These are phyloP conservation scores for Candida stauntonica DNA, from an alignment of 805 yeast genomes.

Conservation along the genomic window DNA sequence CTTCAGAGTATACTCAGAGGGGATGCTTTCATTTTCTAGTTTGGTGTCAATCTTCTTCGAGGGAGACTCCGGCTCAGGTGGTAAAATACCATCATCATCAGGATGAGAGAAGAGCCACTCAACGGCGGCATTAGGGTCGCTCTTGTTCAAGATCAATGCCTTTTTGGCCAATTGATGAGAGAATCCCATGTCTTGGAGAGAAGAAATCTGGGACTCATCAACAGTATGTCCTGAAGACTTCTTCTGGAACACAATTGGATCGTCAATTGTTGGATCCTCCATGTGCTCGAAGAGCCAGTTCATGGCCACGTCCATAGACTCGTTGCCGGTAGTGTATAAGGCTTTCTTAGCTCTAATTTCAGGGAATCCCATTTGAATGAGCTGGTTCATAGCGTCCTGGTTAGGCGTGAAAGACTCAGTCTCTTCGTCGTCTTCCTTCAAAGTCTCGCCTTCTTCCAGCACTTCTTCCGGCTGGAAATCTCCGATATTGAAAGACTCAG, in stretches of 20 bases:
- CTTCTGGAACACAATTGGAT: slow-evolving; percentile 24
- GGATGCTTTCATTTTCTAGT: slow-evolving; percentile 3
- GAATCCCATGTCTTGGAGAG: slow-evolving; percentile 76
- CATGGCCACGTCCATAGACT: slow-evolving; percentile 66
- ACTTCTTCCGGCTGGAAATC: slow-evolving; percentile 41
- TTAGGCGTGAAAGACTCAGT: slow-evolving; percentile 48
- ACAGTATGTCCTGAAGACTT: slow-evolving; percentile 19
- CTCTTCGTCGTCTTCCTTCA: slow-evolving; percentile 24
- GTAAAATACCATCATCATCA: slow-evolving; percentile 64
- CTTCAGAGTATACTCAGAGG: slow-evolving; percentile 40
- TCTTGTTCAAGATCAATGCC: slow-evolving; percentile 57
- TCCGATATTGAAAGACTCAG: slow-evolving; percentile 44
- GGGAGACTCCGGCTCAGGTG: slow-evolving; percentile 20
- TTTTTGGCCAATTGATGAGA: slow-evolving; percentile 57
- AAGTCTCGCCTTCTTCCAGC: slow-evolving; percentile 36
- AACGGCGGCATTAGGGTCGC: slow-evolving; percentile 70
- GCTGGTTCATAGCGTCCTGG: slow-evolving; percentile 44
- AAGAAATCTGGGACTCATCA: slow-evolving; percentile 39
- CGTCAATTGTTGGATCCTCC: slow-evolving; percentile 80
- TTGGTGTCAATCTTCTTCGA: slow-evolving; percentile 7
- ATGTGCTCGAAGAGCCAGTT: slow-evolving; percentile 87
- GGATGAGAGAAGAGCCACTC: slow-evolving; percentile 89
- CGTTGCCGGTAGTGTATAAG: slow-evolving; percentile 67
- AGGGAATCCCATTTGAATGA: slow-evolving; percentile 86
- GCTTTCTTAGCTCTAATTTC: slow-evolving; percentile 62